Conservation (phyloP, 495 filamentous ascomycete species). For the Penicillium arizonense region DNA sequence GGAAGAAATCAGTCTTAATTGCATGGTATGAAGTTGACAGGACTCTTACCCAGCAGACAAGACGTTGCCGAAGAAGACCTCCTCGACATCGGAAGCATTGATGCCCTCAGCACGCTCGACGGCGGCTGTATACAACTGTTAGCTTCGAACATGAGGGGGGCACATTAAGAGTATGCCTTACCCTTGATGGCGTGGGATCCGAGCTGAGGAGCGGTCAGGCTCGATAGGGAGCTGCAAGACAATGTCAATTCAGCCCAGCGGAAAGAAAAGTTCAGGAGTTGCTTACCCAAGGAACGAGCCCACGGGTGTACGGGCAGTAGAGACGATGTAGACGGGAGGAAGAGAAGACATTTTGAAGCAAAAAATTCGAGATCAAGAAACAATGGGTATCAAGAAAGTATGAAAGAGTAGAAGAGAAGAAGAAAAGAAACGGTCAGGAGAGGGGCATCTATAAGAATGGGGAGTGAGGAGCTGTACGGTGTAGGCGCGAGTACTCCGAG, state of each 20-base stretch:
- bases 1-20: slow-evolving; percentile 7
- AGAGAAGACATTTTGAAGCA: slow-evolving; percentile 47
- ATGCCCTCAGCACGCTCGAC: slow-evolving; percentile 81
- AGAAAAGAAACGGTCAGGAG: slow-evolving; percentile 10
- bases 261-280: slow-evolving; percentile 6
- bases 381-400: not conserved
- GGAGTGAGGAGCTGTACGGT: slow-evolving; percentile 33
- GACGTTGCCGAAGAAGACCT: slow-evolving; percentile 98
- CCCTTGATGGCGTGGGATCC: slow-evolving; percentile 91
- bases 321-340: slow-evolving; percentile 92
- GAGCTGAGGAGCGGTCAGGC: slow-evolving; percentile 79
- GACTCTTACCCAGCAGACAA: slow-evolving; percentile 81
- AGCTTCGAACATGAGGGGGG: slow-evolving; percentile 7
- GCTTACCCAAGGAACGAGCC: slow-evolving; percentile 89
- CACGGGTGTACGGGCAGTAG: slow-evolving; percentile 83
- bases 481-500: slow-evolving; percentile 27
- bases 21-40: not conserved
- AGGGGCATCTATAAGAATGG: slow-evolving; percentile 14
- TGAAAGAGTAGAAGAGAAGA: slow-evolving; percentile 6
- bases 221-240: slow-evolving; percentile 70
- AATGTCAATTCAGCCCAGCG: slow-evolving; percentile 13
- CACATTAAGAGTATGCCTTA: slow-evolving; percentile 31
- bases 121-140: slow-evolving; percentile 57
- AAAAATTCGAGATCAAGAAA: not conserved
- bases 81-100: slow-evolving; percentile 82